Conservation (phyloP, 2,329 filamentous ascomycete genomes). For the Botryosphaeria agaves region DNA sequence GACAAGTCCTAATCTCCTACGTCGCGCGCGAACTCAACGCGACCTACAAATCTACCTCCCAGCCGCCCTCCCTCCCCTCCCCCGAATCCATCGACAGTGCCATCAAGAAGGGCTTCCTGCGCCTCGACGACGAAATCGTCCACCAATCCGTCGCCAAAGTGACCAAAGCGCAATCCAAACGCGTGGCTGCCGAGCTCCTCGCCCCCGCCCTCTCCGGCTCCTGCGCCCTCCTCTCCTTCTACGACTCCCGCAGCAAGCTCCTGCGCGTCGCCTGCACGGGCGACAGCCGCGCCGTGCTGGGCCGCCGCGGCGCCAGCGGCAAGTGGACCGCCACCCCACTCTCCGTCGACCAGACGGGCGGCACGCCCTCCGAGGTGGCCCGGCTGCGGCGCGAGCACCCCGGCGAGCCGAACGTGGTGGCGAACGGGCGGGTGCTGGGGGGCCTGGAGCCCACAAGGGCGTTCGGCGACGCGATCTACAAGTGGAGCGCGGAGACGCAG, state of each 20-base stretch:
- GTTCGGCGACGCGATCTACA: slow-evolving; percentile 93
- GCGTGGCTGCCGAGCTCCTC: slow-evolving; percentile 78
- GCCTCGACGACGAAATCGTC: slow-evolving; percentile 85
- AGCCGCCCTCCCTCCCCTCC: slow-evolving; percentile 42
- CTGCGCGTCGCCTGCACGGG: slow-evolving; percentile 91
- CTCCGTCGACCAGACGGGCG: slow-evolving; percentile 86
- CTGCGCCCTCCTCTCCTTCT: slow-evolving; percentile 90
- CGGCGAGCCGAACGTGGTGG: slow-evolving; percentile 70
- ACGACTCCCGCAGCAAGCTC: slow-evolving; percentile 73
- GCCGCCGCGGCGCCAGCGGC: slow-evolving; percentile 56
- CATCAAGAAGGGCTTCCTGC: slow-evolving; percentile 81
- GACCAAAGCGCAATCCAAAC: slow-evolving; percentile 72
- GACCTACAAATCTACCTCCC: slow-evolving; percentile 61
- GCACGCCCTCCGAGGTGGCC: slow-evolving; percentile 67
- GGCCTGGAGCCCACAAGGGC: slow-evolving; percentile 84
- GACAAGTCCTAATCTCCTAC: slow-evolving; percentile 79
- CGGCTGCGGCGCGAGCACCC: slow-evolving; percentile 77
- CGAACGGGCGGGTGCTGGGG: slow-evolving; percentile 79
- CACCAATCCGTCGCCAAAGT: slow-evolving; percentile 86
- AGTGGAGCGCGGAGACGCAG: slow-evolving; percentile 79
- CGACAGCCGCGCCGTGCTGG: slow-evolving; percentile 87
- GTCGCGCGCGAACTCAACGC: slow-evolving; percentile 85
- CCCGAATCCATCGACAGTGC: slow-evolving; percentile 72
- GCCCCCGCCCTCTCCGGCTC: slow-evolving; percentile 93
- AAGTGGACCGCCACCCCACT: slow-evolving; percentile 88